These are phyloP conservation scores for Obelidium mucronatum DNA, from an alignment of 192 early-diverging fungal species.

Conservation along the genomic window DNA sequence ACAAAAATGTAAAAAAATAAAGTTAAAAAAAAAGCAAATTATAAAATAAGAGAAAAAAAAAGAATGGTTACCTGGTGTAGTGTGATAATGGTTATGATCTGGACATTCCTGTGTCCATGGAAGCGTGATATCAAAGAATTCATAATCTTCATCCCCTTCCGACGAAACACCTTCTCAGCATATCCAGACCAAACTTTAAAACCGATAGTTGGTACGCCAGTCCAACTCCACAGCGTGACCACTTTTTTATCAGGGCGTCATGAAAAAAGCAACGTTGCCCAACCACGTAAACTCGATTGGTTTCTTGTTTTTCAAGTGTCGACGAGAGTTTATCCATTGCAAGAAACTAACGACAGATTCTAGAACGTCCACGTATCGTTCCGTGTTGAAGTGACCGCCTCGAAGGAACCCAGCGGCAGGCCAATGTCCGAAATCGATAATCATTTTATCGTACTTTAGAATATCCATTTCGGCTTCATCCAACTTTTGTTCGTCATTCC, in stretches of 20 bases:
- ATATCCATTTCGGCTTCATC: neutral
- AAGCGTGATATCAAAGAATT: constrained; percentile 5
- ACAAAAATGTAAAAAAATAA: no score
- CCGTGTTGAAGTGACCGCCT: constrained; percentile 8
- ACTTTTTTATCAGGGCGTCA: neutral
- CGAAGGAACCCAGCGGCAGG: neutral
- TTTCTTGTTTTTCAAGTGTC: neutral
- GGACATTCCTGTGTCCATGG: neutral
- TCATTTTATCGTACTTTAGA: neutral
- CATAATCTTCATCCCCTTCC: neutral
- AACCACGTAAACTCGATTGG: neutral
- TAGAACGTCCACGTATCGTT: neutral
- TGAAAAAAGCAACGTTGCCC: neutral
- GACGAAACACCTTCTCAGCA: neutral
- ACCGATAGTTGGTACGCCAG: constrained; percentile 14
- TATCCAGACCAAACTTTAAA: neutral
- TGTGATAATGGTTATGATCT: neutral
- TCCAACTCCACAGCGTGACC: neutral
- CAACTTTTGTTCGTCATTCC: neutral
- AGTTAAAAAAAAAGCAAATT: no score
- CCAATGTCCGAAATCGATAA: constrained; percentile 10
- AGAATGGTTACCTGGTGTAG: no score
- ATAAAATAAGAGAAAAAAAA: no score
- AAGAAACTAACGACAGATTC: neutral
- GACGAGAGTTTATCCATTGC: neutral